These are phyloP conservation scores for Fraxinus ornus DNA, from an alignment of 305 asterid genomes.

Conservation along the genomic window DNA sequence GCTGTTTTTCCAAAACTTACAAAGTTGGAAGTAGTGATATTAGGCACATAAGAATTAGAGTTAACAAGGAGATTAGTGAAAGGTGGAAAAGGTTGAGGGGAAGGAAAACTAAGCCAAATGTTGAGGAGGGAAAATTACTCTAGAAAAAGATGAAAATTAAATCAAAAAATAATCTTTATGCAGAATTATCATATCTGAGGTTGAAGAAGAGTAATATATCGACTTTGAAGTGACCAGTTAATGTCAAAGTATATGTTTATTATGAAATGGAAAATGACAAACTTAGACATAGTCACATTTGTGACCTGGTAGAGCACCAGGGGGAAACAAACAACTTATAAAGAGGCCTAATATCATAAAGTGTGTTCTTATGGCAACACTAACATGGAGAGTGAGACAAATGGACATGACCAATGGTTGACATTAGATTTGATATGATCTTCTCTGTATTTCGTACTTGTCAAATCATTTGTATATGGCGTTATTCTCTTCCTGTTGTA, in stretches of 20 bases:
- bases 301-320: not conserved
- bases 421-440: not conserved
- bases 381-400: not conserved
- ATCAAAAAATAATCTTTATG: not conserved
- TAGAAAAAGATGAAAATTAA: not conserved
- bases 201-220: not conserved
- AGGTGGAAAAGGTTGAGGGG: not conserved
- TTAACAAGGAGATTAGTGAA: not conserved
- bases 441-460: not conserved
- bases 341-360: not conserved
- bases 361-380: not conserved
- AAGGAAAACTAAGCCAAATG: not conserved
- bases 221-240: not conserved
- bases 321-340: not conserved
- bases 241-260: not conserved
- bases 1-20: not conserved
- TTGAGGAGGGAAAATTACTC: not conserved
- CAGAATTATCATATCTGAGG: not conserved
- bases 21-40: not conserved
- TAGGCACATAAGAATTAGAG: not conserved
- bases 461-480: not conserved
- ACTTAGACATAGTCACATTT: not conserved
- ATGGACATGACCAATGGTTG: not conserved
- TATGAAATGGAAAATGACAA: not conserved
- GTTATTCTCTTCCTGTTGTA: not conserved